These are phyloP conservation scores for Sugiyamaella marilandica DNA, from an alignment of 805 yeast species.

Conservation along the genomic window DNA sequence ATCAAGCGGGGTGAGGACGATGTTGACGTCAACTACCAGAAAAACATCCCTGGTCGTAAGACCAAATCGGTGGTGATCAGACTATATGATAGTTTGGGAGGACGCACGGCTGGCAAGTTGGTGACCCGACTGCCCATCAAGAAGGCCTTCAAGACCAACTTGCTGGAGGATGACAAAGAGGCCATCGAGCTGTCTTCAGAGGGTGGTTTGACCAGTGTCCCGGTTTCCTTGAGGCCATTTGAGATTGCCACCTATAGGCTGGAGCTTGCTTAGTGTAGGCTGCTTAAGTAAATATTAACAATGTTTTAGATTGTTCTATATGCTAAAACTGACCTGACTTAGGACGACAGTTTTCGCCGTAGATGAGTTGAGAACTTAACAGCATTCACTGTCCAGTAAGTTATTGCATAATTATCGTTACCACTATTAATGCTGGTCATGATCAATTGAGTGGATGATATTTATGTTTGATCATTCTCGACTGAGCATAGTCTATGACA, in stretches of 20 bases:
- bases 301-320: no score
- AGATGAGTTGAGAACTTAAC: no score
- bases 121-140: slow-evolving; percentile 46
- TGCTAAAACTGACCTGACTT: no score
- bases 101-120: slow-evolving; percentile 53
- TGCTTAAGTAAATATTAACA: no score
- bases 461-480: no score
- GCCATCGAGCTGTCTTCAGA: slow-evolving; percentile 4
- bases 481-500: no score
- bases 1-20: slow-evolving; percentile 88
- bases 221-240: slow-evolving; percentile 61
- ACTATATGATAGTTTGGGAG: slow-evolving; percentile 86
- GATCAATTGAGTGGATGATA: no score
- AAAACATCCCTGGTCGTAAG: slow-evolving; percentile 11
- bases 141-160: slow-evolving; percentile 44
- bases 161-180: slow-evolving; percentile 23
- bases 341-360: no score
- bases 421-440: no score
- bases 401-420: no score
- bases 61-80: slow-evolving; percentile 59
- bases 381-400: no score
- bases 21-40: slow-evolving; percentile 39
- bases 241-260: slow-evolving; percentile 67
- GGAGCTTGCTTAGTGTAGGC: slow-evolving; percentile 22
- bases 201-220: slow-evolving; percentile 26